phyloP scores from a whole-genome alignment of 257 asterid species.

The Solanum lignicaule region DNA sequence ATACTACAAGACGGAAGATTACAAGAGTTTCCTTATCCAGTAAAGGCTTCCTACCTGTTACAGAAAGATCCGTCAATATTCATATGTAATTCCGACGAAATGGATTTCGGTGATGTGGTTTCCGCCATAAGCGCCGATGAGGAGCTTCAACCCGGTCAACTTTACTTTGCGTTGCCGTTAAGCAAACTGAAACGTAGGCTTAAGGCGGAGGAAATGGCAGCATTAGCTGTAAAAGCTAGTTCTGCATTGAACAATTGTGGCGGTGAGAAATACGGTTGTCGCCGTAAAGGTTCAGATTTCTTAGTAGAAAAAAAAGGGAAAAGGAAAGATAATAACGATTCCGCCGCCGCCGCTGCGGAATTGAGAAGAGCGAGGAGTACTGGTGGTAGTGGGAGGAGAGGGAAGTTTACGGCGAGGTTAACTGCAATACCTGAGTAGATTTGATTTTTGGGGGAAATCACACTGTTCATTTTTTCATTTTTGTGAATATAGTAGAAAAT shows the following conservation, averaged over 20 bases:
- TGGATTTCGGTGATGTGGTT: constrained; percentile 74
- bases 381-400: constrained; percentile 29
- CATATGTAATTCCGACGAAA: constrained; percentile 84
- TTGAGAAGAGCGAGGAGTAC: constrained; percentile 14
- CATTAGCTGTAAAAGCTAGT: constrained; percentile 94
- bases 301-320: constrained; percentile 6
- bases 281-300: constrained; percentile 26
- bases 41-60: constrained; percentile 55
- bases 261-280: constrained; percentile 50
- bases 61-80: constrained; percentile 61
- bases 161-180: constrained; percentile 76
- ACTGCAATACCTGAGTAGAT: constrained; percentile 76
- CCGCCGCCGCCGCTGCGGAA: constrained; percentile 8
- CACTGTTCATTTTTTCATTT: not conserved
- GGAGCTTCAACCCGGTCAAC: constrained; percentile 70
- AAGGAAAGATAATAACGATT: not conserved
- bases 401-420: constrained; percentile 35
- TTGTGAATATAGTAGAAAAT: constrained; percentile 15
- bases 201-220: constrained; percentile 89
- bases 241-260: constrained; percentile 60
- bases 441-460: not conserved
- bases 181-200: constrained; percentile 45
- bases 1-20: constrained; percentile 65
- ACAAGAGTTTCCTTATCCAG: constrained; percentile 71
- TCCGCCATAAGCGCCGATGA: constrained; percentile 71